Percentiles rank a stretch among this genome's conserved stretches.
These are phyloP conservation scores for Aegilops speltoides DNA, from an alignment of 176 grass and related monocot species.

Conservation along the genomic window DNA sequence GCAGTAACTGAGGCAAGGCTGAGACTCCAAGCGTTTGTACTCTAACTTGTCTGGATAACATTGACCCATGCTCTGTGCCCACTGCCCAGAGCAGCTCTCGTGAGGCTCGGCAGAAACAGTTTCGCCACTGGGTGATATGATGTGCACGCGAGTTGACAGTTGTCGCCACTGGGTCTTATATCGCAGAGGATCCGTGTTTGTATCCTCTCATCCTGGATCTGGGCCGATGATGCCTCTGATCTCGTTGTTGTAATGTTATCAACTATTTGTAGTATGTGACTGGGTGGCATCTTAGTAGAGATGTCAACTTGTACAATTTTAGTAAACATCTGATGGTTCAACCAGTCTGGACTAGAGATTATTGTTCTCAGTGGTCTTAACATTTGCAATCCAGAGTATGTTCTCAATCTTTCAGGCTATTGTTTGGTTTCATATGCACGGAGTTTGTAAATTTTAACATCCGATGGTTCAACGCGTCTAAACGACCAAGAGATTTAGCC, in stretches of 20 bases:
- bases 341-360: not conserved
- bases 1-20: slow-evolving; percentile 65
- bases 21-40: slow-evolving; percentile 68
- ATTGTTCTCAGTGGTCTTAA: not conserved
- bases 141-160: not conserved
- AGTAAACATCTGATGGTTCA: not conserved
- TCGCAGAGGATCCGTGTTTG: slow-evolving; percentile 25
- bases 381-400: not conserved
- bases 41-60: slow-evolving; percentile 32
- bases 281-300: slow-evolving; percentile 13
- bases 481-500: too few species aligned
- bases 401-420: not conserved
- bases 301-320: slow-evolving; percentile 32
- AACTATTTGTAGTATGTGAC: slow-evolving; percentile 15
- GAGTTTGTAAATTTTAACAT: not conserved
- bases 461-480: too few species aligned
- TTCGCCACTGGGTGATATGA: not conserved
- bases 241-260: slow-evolving; percentile 26
- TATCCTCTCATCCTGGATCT: slow-evolving; percentile 31
- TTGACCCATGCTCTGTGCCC: not conserved
- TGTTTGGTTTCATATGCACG: not conserved
- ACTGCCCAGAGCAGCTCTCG: slow-evolving; percentile 10
- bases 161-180: slow-evolving; percentile 8
- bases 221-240: not conserved
- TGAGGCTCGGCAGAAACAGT: not conserved